A percentile compares a stretch with the other conserved stretches of the same genome.
These are phyloP conservation scores for Epicoccum sorghinum DNA, from an alignment of 2,329 filamentous ascomycete genomes.

Conservation along the genomic window DNA sequence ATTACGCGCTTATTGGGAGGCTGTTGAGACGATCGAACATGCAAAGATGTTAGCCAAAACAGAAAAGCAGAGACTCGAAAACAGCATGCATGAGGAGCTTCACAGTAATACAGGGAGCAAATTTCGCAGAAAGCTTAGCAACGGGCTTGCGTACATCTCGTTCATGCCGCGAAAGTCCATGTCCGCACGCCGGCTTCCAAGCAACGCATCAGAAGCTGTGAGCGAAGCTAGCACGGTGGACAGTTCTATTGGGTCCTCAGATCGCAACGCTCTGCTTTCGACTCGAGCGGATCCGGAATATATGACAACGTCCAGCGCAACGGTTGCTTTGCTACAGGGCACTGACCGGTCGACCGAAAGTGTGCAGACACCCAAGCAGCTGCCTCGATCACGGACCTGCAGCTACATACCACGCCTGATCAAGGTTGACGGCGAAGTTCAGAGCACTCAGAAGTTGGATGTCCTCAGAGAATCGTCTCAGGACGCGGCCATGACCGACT, in stretches of 20 bases:
- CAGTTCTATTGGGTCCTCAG: slow-evolving; percentile 1
- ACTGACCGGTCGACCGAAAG: not conserved
- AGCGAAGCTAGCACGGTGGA: slow-evolving; percentile 15
- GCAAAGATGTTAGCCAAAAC: slow-evolving; percentile 37
- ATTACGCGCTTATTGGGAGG: slow-evolving; percentile 44
- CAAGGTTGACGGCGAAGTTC: slow-evolving; percentile 17
- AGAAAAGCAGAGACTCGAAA: slow-evolving; percentile 25
- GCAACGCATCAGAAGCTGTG: slow-evolving; percentile 18
- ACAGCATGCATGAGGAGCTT: slow-evolving; percentile 13
- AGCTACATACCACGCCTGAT: slow-evolving; percentile 42
- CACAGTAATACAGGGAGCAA: slow-evolving; percentile 26
- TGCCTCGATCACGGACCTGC: slow-evolving; percentile 39
- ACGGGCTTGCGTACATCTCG: slow-evolving; percentile 42
- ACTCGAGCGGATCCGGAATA: slow-evolving; percentile 6
- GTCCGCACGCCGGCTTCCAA: slow-evolving; percentile 19
- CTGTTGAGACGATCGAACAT: slow-evolving; percentile 21
- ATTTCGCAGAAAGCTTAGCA: slow-evolving; percentile 42
- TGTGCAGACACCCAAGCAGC: slow-evolving; percentile 24
- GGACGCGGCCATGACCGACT: slow-evolving; percentile 7
- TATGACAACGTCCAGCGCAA: not conserved
- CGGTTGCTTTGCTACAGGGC: not conserved
- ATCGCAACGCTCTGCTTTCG: slow-evolving; percentile 20
- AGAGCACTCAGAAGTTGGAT: slow-evolving; percentile 3
- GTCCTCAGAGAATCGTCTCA: slow-evolving; percentile 11
- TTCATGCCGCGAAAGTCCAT: slow-evolving; percentile 38